Evolutionary conservation across 805 yeast species (phyloP), one percentile per base, ranked within the genome.

Genomic region (Candida krabiensis): DNA sequence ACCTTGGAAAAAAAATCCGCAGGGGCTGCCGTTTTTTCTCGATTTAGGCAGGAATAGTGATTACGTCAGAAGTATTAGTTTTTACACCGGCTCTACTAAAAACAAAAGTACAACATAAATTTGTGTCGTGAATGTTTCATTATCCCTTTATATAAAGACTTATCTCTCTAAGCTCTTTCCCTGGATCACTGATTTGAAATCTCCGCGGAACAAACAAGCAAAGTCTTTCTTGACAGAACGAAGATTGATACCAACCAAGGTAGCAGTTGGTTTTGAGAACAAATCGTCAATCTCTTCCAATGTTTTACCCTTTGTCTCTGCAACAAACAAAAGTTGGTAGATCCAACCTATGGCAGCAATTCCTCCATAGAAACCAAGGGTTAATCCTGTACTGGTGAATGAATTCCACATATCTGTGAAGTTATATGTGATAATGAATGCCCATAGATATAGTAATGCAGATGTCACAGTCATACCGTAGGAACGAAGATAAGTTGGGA

Each of bases 241-340:
- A 32, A 67, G 35, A 47, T 70, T 70, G 46, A 59, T 55, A 18
- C 49, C 56, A n/a, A 66, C 63, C 30, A 70, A 40, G 16, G 60
- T 55, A 31, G 51, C 34, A 2, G 84, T 69, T 18, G 78, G 67
- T 53, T 65, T 71, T 37, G 69, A 61, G 64, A 79, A 80, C 33
- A 80, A 64, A 34, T 74, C 80, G 54, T 82, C 88, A 43, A 82
- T 76, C 61, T 82, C 87, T 63, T 82, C 89, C 56, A 82, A 70
- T 11, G 87, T 78, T 63, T 74, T 77, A 50, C 75, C 81, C 63
- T 80, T 81, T 24, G 88, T 82, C 63, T 83, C 88, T 26, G 83
- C 86, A 75, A 80, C 78, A 61, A 78, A 75, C 44, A 79, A 55
- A 42, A 67, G 45, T 58, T 75, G 80, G 58, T 75, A 75, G 37